These are phyloP conservation scores for Tylopilus orsonianus DNA, from an alignment of 1,284 basidiomycete genomes.

Conservation along the genomic window DNA sequence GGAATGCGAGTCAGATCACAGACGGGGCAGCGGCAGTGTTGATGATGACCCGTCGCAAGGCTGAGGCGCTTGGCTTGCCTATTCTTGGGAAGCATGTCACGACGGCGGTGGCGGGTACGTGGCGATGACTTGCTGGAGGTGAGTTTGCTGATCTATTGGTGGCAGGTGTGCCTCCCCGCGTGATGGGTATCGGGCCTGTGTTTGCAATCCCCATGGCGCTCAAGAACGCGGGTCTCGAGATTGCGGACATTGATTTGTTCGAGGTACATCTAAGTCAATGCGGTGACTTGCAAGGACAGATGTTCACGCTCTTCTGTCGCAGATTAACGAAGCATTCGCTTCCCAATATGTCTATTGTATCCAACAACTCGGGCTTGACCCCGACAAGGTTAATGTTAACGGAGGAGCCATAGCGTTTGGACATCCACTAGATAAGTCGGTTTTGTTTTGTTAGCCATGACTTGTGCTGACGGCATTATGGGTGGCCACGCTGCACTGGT, in stretches of 20 bases:
- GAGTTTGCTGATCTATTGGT: not conserved
- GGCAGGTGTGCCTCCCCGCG: conserved; percentile 66
- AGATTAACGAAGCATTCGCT: conserved; percentile 93
- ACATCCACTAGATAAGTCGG: conserved; percentile 77
- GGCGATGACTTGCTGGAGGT: not conserved
- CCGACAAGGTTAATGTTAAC: conserved; percentile 81
- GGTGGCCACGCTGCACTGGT: conserved; percentile 74
- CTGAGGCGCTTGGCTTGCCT: conserved; percentile 73
- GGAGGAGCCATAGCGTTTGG: conserved; percentile 90
- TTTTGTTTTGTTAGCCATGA: conserved; percentile 4
- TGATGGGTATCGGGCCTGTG: conserved; percentile 84
- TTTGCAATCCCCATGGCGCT: conserved; percentile 73
- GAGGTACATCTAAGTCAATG: conserved; percentile 47
- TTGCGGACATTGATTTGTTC: conserved; percentile 77
- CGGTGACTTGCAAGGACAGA: not conserved
- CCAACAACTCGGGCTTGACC: conserved; percentile 69
- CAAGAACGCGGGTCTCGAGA: conserved; percentile 60
- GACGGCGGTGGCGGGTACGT: conserved; percentile 67
- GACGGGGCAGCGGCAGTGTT: conserved; percentile 87
- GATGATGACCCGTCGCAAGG: conserved; percentile 84
- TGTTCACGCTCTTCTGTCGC: not conserved
- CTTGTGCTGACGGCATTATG: conserved; percentile 25
- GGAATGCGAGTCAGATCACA: conserved; percentile 86
- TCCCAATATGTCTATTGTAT: conserved; percentile 86
- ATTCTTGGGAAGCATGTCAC: conserved; percentile 80